These are phyloP conservation scores for Paramecium bursaria DNA, from an alignment of 73 alveolate species.

Conservation along the genomic window DNA sequence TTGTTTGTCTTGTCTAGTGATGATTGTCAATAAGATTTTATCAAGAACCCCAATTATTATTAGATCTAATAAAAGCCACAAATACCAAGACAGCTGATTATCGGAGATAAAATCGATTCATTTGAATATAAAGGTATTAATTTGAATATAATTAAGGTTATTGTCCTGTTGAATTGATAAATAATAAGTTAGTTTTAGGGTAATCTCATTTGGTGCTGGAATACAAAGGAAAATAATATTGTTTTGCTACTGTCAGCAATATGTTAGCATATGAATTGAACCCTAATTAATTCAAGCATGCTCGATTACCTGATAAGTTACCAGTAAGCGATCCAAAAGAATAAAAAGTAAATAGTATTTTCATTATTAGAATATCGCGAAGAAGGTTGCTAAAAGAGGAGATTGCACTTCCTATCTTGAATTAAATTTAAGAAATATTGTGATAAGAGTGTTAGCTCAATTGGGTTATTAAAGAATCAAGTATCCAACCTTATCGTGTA, in stretches of 20 bases:
- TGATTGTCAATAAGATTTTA: conserved; percentile 58
- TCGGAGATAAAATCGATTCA: conserved; percentile 56
- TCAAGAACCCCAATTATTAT: conserved; percentile 53
- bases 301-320: conserved; percentile 79
- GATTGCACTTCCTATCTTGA: conserved; percentile 93
- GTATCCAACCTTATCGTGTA: conserved; percentile 94
- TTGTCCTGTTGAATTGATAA: conserved; percentile 82
- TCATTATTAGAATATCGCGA: conserved; percentile 60
- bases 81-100: conserved; percentile 21
- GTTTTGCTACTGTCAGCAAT: conserved; percentile 75
- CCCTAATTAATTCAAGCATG: conserved; percentile 80
- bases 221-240: conserved; percentile 74
- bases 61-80: conserved; percentile 17
- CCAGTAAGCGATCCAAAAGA: conserved; percentile 62
- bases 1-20: conserved; percentile 45
- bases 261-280: conserved; percentile 75
- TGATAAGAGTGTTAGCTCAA: conserved; percentile 91
- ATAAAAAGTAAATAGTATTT: conserved; percentile 1
- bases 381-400: conserved; percentile 81
- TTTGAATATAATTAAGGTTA: conserved; percentile 73
- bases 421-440: conserved; percentile 86
- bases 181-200: conserved; percentile 75
- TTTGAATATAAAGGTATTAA: conserved; percentile 43
- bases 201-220: conserved; percentile 72
- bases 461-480: conserved; percentile 88